A percentile compares a stretch with the other conserved stretches of the same genome.
phyloP scores from a whole-genome alignment of 2,329 filamentous ascomycete genomes.

The Microsporum canis region DNA sequence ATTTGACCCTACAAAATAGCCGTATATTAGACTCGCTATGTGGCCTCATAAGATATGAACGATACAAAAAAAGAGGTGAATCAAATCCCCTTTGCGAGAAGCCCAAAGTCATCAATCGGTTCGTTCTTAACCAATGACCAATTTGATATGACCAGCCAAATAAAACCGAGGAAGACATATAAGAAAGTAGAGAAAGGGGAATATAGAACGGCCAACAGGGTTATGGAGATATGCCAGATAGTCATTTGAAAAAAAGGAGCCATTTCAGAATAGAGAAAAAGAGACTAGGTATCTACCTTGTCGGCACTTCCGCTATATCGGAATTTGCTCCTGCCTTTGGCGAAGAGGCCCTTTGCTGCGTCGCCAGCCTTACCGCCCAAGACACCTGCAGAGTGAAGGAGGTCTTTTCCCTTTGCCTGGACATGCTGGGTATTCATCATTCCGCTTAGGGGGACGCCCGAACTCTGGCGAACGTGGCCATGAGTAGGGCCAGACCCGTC shows the following conservation, averaged over 20 bases:
- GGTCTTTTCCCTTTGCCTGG: constrained; percentile 75
- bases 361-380: constrained; percentile 59
- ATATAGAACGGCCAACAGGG: background rate
- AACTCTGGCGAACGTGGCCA: constrained; percentile 27
- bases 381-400: constrained; percentile 69
- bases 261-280: constrained; percentile 14
- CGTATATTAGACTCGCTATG: constrained; percentile 7
- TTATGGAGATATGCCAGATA: background rate
- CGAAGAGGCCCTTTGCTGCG: constrained; percentile 81
- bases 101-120: background rate
- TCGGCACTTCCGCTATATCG: constrained; percentile 52
- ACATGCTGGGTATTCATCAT: constrained; percentile 50
- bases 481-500: constrained; percentile 25
- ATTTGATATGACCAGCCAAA: constrained; percentile 1
- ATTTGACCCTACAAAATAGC: constrained; percentile 6
- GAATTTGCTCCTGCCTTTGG: constrained; percentile 80
- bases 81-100: background rate
- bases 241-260: background rate
- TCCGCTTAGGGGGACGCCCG: constrained; percentile 26
- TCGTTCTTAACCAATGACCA: background rate
- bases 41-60: background rate
- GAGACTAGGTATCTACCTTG: constrained; percentile 73
- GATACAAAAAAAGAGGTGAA: background rate
- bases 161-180: background rate
- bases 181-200: background rate